Evolutionary conservation across 2,329 filamentous ascomycete species (phyloP), one percentile per base, ranked within the genome.

Genomic region (Akanthomyces lecanii): DNA sequence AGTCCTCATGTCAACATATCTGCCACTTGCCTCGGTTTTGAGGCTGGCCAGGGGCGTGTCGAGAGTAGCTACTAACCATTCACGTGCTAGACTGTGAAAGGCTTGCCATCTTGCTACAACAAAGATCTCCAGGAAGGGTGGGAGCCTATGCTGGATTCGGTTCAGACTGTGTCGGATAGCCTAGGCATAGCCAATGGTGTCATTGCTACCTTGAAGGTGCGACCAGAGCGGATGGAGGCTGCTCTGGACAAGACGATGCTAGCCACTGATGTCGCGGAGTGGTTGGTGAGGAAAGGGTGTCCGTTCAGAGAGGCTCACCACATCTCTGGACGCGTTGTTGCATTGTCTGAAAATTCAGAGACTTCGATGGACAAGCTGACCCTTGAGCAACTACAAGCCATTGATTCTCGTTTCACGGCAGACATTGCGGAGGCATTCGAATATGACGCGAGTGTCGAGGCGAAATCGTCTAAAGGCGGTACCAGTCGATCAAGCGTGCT

Each of bases 261-360:
- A 4, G 89, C 89, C 18, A 87, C 85, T 28, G 85, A 87, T 71
- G 78, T 87, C 38, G 84, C 85, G 45, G 85, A 87, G 71, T 87
- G 85, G 71, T 76, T 87, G 11, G 84, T 87, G 51, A 74, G 82
- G 55, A 86, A 83, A 69, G 85, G 85, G 50, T 86, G 90, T 48
- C 89, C 89, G 10, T 92, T 92, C 79, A 82, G 90, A 51, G 89
- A 92, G 76, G 89, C 89, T 18, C 90, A 92, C 70, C 89, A 92
- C 72, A 89, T 92, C 69, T 87, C 87, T 38, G 89, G 90, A 23
- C 82, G 84, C 47, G 83, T 89, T 1, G 89, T 93, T n/a, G 87
- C 88, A 16, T 73, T 89, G 52, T 86, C 87, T 0, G 89, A 92
- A 74, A 79, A 86, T 62, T 77, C 81, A 66, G 79, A 79, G 33